Percentiles rank a stretch among this genome's conserved stretches.
Conservation (phyloP, 345 rosid genomes). For the Syzygium aqueum region DNA sequence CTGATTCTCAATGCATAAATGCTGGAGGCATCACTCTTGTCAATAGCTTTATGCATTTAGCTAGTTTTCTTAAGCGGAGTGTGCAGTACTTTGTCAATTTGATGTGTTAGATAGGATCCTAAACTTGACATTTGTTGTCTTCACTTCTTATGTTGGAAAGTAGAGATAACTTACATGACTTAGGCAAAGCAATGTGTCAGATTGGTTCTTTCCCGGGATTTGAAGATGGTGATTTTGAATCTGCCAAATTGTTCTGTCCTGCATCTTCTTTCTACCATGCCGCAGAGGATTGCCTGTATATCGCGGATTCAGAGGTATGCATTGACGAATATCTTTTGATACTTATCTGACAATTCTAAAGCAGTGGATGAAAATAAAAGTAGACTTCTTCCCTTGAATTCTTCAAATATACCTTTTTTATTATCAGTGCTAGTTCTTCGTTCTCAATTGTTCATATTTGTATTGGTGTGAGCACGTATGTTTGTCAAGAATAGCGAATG, state of each 20-base stretch:
- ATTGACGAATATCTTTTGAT: background rate
- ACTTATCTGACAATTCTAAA: background rate
- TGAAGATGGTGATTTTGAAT: slow-evolving; percentile 93
- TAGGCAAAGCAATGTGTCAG: slow-evolving; percentile 22
- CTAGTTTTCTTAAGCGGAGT: background rate
- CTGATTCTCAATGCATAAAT: background rate
- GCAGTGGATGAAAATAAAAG: background rate
- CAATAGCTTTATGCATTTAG: background rate
- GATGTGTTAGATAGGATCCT: background rate
- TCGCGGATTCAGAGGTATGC: slow-evolving; percentile 91
- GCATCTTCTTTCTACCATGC: slow-evolving; percentile 62
- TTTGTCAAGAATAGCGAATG: background rate
- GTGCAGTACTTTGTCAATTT: background rate
- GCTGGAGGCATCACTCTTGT: background rate
- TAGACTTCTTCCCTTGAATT: background rate
- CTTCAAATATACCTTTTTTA: background rate
- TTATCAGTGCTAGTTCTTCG: background rate
- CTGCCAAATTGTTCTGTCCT: slow-evolving; percentile 78
- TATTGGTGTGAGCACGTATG: background rate
- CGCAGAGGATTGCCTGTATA: slow-evolving; percentile 66
- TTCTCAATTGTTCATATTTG: background rate
- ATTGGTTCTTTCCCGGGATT: slow-evolving; percentile 95
- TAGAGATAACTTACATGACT: background rate
- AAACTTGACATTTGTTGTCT: background rate
- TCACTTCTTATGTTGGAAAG: background rate